Evolutionary conservation across 140 eudicot species (phyloP).

Genomic region (Stevia rebaudiana): DNA sequence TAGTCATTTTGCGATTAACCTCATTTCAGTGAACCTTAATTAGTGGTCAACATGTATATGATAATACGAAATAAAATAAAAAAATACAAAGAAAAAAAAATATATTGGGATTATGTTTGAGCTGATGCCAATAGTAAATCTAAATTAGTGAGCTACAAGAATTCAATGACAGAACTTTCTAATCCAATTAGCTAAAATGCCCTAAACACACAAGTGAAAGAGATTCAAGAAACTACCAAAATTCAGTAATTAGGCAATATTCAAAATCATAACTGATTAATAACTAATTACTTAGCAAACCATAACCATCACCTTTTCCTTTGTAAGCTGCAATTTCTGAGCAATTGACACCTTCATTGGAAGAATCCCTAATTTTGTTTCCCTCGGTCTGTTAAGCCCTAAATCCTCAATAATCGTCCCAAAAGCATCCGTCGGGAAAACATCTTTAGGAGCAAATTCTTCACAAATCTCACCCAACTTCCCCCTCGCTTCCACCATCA

Average conservation of each 20-base stretch:
- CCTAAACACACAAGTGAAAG: not conserved
- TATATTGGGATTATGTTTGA: not conserved
- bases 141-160: not conserved
- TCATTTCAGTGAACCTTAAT: not conserved
- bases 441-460: conserved; percentile 65
- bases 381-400: conserved; percentile 50
- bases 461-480: conserved; percentile 54
- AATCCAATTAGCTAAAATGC: not conserved
- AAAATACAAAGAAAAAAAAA: not conserved
- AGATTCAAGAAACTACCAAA: not conserved
- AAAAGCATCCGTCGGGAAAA: conserved; percentile 58
- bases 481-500: conserved; percentile 70
- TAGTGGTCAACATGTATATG: not conserved
- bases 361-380: conserved; percentile 48
- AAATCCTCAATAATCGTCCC: conserved; percentile 75
- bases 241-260: not conserved
- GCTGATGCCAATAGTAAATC: not conserved
- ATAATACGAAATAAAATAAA: not conserved
- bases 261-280: not conserved
- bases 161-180: not conserved
- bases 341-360: conserved; percentile 59
- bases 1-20: not conserved
- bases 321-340: conserved; percentile 46
- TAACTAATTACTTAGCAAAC: not conserved
- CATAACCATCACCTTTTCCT: conserved; percentile 48